Evolutionary conservation across 2,329 filamentous ascomycete species (phyloP), one percentile per base, ranked within the genome.

Genomic region (Cordyceps fumosorosea): DNA sequence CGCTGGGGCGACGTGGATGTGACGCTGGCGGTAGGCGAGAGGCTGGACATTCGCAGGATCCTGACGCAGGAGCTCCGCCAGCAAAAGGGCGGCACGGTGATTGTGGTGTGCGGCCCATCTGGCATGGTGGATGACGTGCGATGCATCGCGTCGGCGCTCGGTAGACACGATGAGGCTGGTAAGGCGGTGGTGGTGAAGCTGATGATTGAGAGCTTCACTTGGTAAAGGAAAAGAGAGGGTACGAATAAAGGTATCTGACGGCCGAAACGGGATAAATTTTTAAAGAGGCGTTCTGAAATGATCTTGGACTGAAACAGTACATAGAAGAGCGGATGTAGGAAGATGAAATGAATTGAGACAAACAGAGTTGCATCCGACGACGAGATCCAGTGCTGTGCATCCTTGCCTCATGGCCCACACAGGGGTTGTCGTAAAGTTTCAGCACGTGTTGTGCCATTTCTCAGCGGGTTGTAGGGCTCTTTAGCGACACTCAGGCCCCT

Each of bases 91-190:
- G 70, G 71, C 20, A 72, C 71, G 16, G 70, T 67, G 0, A 67
- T 73, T 0, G 57, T 73, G 45, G 67, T 68, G 8, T 73, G 71
- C 37, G 71, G 71, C 5, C 71, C 71, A 1, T 47, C 65, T 11
- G 63, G 63, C 1, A 73, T 73, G 71, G 67, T 67, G 3, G 71
- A 73, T 55, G 70, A 73, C 22, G 69, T 69, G 29, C 64, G 71
- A 1, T 48, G 47, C 26, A 47, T 61, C 26, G 62, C 40, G 24
- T 61, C 62, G n/a, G 58, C 56, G 6, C 42, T 64, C 12, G 52
- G 44, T 8, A 56, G 62, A 56, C 62, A 63, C 51, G 32, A 45
- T 24, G 62, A 60, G n/a, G 29, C 55, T 34, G 62, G 54, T n/a
- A 62, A 58, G 48, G 20, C 54, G 40, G 48, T 54, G 14, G 20